Percentiles rank a stretch among this genome's conserved stretches.
phyloP scores from a whole-genome alignment of 306 rosid species.

The Albizia julibrissin region DNA sequence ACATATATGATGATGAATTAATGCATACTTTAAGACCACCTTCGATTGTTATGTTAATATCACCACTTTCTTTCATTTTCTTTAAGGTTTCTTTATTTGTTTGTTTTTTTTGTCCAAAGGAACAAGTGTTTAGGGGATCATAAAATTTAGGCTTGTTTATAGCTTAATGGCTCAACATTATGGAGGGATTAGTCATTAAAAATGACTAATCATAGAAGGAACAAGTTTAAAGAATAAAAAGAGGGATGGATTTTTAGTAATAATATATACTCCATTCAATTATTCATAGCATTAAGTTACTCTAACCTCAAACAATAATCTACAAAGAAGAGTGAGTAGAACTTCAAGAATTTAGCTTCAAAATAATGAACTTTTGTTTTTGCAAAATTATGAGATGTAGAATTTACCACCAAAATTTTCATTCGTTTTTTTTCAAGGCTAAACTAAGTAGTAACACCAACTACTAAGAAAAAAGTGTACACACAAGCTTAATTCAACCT shows the following conservation, averaged over 20 bases:
- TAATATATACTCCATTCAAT: neutral
- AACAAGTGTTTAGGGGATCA: slow-evolving; percentile 13
- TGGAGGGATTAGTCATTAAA: neutral
- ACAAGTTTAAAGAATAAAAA: neutral
- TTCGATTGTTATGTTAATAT: neutral
- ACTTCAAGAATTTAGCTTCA: no score
- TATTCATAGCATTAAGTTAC: no score
- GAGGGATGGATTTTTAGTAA: neutral
- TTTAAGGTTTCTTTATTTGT: neutral
- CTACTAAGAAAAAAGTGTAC: no score
- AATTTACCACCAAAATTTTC: no score
- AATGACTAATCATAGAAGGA: neutral
- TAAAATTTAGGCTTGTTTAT: neutral
- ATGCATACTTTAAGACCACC: neutral
- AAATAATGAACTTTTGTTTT: no score
- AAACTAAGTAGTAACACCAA: no score
- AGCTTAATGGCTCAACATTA: neutral
- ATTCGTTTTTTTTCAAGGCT: no score
- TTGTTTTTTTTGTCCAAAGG: neutral
- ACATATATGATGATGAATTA: slow-evolving; percentile 20
- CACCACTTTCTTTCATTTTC: slow-evolving; percentile 27
- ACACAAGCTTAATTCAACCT: no score
- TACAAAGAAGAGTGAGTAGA: no score
- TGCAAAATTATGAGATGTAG: no score
- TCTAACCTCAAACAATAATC: no score